Evolutionary conservation across 345 rosid genomes (phyloP), one percentile per base, ranked within the genome.

Genomic region (Bretschneidera sinensis): DNA sequence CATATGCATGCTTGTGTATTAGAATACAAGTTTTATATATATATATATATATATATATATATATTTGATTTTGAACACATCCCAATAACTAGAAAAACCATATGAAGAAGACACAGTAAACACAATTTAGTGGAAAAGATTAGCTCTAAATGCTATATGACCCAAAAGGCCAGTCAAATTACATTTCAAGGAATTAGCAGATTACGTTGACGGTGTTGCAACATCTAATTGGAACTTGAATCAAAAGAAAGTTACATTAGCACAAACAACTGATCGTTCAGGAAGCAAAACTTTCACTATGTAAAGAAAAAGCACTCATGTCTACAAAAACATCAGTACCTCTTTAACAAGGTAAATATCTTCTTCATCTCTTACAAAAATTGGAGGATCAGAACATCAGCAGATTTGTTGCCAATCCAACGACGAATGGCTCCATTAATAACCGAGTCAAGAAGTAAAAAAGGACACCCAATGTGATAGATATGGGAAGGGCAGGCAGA

Each of bases 401-500:
- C 50, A 90, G 78, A 67, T 87, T 87, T 53, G 98, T 84, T 9
- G 96, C 62, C 51, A 74, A 66, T 58, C 97, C 92, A 14, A 92
- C 97, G 59, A 92, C 75, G 70, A 87, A 89, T 18, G 99, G 97
- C 68, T 92, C 99, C 95, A 92, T 84, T 72, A 90, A 69, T 60
- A 92, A 73, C 63, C 96, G 79, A 34, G 97, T 92, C 82, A 90
- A 77, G 86, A 92, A 92, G 81, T 92, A 92, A 69, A 92, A 92
- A 57, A 86, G 43, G 55, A 90, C 82, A 47, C 98, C 98, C 62
- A 92, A 61, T 56, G 86, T 60, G 67, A 92, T 89, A 9, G 98
- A 92, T 58, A 92, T 85, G 13, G 98, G 98, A 59, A 92, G 98
- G 21, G 98, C 98, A 18, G 98, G 97, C 61, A 92, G 75, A 65